Evolutionary conservation across 129 eudicot genomes (phyloP), one percentile per base, ranked within the genome.

Genomic region (Centrapalus pauciflorus): DNA sequence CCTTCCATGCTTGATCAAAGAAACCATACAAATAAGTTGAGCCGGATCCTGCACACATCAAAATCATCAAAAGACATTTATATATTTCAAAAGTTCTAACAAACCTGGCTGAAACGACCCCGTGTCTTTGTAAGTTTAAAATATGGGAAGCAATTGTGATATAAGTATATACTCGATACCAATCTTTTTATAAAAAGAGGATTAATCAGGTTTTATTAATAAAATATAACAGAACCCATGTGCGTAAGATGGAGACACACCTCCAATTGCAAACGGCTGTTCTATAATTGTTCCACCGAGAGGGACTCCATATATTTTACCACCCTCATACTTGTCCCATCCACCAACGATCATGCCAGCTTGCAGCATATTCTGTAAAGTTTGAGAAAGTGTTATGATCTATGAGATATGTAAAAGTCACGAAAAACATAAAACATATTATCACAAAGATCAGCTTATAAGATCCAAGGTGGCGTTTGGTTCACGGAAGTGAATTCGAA

Each of bases 181-280:
- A 38, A 38, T n/a, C n/a, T n/a, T n/a, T n/a, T n/a, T 12, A 11
- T 10, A 38, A 16, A 32, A 32, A 32, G 7, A 34, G 9, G 40
- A 34, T 34, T 34, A 34, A 34, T 3, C n/a, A 41, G 19, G 19
- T 41, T 41, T 41, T 7, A 41, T 41, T 19, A 41, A 41, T 13
- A 13, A 41, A 41, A 0, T 13, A 19, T 19, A 41, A 41, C 17
- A 41, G 19, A 41, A 41, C n/a, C 49, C 49, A 41, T 19, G 2
- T 40, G 13, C 3, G 48, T 40, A 65, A 23, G 40, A 70, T n/a
- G 65, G 40, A 23, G 55, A 41, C 77, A 75, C 8, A 87, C 99
- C 99, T 86, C 99, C 99, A 64, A 94, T 94, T n/a, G 97, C 83
- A 61, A 94, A 94, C 65, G 99, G 99, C 79, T 81, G 99, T 80